Base-by-base conservation (phyloP, 306 rosid genomes). In the Castanea crenata region DNA sequence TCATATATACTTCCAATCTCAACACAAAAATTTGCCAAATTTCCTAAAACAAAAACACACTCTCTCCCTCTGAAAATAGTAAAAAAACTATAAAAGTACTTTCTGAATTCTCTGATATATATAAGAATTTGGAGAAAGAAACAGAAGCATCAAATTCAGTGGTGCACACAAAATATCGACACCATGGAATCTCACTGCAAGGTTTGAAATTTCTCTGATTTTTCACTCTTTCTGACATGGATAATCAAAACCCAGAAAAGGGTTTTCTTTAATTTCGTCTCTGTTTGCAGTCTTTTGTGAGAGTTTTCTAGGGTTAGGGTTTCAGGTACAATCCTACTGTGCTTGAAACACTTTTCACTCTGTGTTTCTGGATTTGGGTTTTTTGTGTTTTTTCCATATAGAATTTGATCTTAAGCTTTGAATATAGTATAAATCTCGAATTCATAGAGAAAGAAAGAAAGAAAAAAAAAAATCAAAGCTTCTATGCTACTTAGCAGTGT, bases 171-270 rank as follows among this genome's bases (percentile, higher is more conserved):
- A 7, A 29, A 64, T 29, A 11, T 25, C 5, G 11, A 49, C 14
- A 16, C 46, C 59, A 82, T 83, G 77, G 83, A 67, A 52, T 76
- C 68, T 69, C 80, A n/a, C 73, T 46, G 73, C 9, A 83, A 87
- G 92, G 90, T 89, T 89, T 89, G 92, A 76, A 81, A 76, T 12
- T 18, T 76, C 73, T 55, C 74, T 55, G 79, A 61, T 72, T 77
- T 74, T 19, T 69, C 31, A 35, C 55, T 74, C 10, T 64, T 9
- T 7, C 69, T 56, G 54, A 25, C 44, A 6, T 56, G 19, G 65
- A 35, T 10, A 57, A 35, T 58, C 78, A 59, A 64, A 61, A 44
- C 44, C 64, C 54, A 49, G 55, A 7, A 35, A 41, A 75, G 49
- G 75, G 13, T 76, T 84, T 59, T 76, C 25, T 55, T 67, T 67